Conservation (phyloP, 768 basidiomycete species). For the Leucosporidium yakuticum region DNA sequence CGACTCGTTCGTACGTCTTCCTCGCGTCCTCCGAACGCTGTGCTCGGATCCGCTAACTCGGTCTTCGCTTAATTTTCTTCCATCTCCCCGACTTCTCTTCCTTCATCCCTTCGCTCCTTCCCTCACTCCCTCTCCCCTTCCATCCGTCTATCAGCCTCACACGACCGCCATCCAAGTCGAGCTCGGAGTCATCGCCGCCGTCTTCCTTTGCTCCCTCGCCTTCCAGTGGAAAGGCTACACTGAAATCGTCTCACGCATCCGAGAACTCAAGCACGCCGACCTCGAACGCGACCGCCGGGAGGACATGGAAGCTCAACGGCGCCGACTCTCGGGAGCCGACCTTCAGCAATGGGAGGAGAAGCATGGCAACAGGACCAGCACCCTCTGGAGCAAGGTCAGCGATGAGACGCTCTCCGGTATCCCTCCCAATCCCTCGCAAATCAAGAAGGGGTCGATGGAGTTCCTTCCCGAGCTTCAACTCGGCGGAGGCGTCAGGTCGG, state of each 20-base stretch:
- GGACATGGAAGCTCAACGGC: constrained; percentile 68
- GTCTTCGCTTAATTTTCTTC: constrained; percentile 74
- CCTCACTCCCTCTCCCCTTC: constrained; percentile 34
- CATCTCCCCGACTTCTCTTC: constrained; percentile 43
- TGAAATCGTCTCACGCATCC: constrained; percentile 49
- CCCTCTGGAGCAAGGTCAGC: not conserved
- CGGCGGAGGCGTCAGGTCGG: not conserved
- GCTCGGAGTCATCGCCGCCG: constrained; percentile 75
- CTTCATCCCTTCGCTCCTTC: too few relatives aligned
- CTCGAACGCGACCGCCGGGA: constrained; percentile 67
- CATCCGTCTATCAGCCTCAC: constrained; percentile 74
- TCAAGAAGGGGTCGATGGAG: constrained; percentile 8
- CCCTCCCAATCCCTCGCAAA: not conserved
- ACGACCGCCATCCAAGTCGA: constrained; percentile 68
- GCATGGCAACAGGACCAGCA: constrained; percentile 56
- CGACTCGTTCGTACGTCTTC: too few relatives aligned
- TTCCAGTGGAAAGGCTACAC: constrained; percentile 82
- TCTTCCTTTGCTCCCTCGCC: constrained; percentile 77
- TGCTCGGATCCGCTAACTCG: constrained; percentile 67
- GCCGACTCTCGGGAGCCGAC: constrained; percentile 64
- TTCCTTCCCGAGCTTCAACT: constrained; percentile 22
- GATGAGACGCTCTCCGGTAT: not conserved
- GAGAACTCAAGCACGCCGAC: constrained; percentile 57
- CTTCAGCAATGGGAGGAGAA: constrained; percentile 80
- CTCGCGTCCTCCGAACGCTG: too few relatives aligned